A percentile compares a stretch with the other conserved stretches of the same genome.
phyloP scores from a whole-genome alignment of 768 basidiomycete species.

The Pulveroboletus sp. region DNA sequence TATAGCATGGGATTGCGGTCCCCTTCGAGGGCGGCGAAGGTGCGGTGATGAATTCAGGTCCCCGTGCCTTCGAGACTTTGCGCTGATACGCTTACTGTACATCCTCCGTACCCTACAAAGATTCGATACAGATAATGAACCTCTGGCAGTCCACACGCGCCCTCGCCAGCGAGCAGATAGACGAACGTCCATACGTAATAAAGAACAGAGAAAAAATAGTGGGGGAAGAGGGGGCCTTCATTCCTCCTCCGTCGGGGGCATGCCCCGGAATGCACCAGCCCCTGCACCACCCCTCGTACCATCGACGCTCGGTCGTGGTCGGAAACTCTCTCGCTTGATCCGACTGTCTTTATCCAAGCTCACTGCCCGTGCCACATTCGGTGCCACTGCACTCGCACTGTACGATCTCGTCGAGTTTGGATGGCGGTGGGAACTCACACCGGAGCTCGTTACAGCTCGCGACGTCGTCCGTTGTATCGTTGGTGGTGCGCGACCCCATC shows the following conservation, averaged over 20 bases:
- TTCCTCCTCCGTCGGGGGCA: constrained; percentile 27
- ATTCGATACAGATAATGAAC: constrained; percentile 22
- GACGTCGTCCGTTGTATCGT: constrained; percentile 28
- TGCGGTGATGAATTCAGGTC: not conserved
- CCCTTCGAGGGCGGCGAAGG: constrained; percentile 8
- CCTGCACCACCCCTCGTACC: constrained; percentile 16
- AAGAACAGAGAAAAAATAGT: not conserved
- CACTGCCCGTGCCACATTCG: constrained; percentile 9
- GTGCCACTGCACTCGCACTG: constrained; percentile 7
- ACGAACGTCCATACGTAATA: not conserved
- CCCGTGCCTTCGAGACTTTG: no score
- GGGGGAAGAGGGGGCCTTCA: not conserved
- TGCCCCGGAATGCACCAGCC: constrained; percentile 14
- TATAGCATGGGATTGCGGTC: not conserved
- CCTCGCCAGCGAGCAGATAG: constrained; percentile 22
- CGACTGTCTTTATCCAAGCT: constrained; percentile 44
- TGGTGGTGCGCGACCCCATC: constrained; percentile 34
- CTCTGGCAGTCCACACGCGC: not conserved
- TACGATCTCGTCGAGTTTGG: constrained; percentile 12
- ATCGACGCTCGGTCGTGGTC: constrained; percentile 73
- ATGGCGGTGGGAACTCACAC: constrained; percentile 9
- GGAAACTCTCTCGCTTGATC: constrained; percentile 73
- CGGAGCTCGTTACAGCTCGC: constrained; percentile 13
- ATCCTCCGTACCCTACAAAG: constrained; percentile 12
- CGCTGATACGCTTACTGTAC: not conserved